These are phyloP conservation scores for Coemansia sp. DNA, from an alignment of 192 early-diverging fungal species.

Conservation along the genomic window DNA sequence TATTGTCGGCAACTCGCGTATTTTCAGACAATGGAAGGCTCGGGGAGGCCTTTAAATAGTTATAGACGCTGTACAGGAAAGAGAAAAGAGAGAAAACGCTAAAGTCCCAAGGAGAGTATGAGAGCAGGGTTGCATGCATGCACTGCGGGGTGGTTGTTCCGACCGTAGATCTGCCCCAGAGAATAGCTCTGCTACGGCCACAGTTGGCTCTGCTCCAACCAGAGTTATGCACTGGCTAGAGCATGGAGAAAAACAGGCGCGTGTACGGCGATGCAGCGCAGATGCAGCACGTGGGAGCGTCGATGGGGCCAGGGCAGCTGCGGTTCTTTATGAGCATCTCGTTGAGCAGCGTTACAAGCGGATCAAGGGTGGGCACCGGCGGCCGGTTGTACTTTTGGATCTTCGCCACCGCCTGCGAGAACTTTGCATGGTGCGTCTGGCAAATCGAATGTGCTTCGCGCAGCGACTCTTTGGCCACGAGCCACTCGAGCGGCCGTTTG, in stretches of 20 bases:
- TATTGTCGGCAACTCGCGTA: neutral
- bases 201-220: too few species aligned
- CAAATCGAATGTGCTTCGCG: conserved; percentile 29
- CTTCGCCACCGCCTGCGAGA: conserved; percentile 28
- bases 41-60: neutral
- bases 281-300: conserved; percentile 36
- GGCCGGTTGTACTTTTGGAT: conserved; percentile 23
- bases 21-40: neutral
- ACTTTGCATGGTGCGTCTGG: conserved; percentile 39
- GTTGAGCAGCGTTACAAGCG: conserved; percentile 31
- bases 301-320: conserved; percentile 17
- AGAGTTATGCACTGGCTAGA: conserved; percentile 7
- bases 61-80: conserved; percentile 8
- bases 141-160: neutral
- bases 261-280: conserved; percentile 49
- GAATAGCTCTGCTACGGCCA: too few species aligned
- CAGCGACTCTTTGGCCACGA: conserved; percentile 46
- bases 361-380: conserved; percentile 24
- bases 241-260: conserved; percentile 51
- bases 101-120: neutral
- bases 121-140: conserved; percentile 3
- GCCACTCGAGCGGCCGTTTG: conserved; percentile 35
- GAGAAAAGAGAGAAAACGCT: conserved; percentile 1
- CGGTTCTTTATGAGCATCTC: conserved; percentile 20
- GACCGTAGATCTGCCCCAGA: too few species aligned